Conservation (phyloP, 83 land plant species). For the Larix sibirica region DNA sequence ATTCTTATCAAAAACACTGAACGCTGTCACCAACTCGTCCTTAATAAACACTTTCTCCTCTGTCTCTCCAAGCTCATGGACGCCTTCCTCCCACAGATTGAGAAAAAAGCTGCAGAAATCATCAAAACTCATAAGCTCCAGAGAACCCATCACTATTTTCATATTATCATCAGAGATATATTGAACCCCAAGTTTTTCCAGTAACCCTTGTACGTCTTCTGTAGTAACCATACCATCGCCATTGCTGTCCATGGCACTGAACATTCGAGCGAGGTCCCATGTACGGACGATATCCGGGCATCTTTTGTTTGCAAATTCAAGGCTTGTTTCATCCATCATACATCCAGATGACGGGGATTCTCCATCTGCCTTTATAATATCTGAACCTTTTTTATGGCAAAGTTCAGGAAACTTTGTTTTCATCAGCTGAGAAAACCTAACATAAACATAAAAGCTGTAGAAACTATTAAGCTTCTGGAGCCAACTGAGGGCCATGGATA, state of each 20-base stretch:
- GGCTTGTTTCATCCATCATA: not conserved
- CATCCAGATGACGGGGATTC: not conserved
- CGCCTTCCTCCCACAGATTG: not conserved
- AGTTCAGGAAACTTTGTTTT: not conserved
- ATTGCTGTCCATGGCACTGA: not conserved
- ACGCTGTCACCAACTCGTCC: constrained; percentile 29
- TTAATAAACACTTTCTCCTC: not conserved
- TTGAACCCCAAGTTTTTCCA: not conserved
- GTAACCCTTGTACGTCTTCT: not conserved
- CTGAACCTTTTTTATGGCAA: not conserved
- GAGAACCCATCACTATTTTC: not conserved
- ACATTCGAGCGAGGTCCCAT: not conserved
- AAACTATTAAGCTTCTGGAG: not conserved
- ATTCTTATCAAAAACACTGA: constrained; percentile 40
- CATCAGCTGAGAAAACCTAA: not conserved
- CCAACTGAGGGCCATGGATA: too few relatives aligned
- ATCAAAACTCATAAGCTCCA: not conserved
- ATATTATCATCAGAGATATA: not conserved
- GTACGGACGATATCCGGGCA: not conserved
- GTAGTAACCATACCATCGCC: not conserved
- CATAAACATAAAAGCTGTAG: not conserved
- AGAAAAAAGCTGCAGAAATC: not conserved
- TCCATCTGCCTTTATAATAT: not conserved
- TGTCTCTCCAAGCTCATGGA: not conserved
- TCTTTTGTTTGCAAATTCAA: not conserved